phyloP scores from a whole-genome alignment of 1,284 basidiomycete species.

The Ustilago esculenta region DNA sequence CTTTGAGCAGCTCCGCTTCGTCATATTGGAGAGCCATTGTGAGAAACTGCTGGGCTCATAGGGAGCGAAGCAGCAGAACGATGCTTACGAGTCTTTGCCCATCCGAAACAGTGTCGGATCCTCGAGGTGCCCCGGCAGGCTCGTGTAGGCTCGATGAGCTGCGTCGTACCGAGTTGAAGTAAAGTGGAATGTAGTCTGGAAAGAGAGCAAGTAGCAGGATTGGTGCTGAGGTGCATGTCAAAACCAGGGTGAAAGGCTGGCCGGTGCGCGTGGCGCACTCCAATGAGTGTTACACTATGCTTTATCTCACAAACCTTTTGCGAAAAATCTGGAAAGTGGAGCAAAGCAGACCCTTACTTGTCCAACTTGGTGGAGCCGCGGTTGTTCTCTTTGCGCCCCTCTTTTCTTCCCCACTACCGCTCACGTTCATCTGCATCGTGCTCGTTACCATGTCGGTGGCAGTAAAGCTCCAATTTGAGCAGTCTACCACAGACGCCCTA shows the following conservation, averaged over 20 bases:
- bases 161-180: too few relatives aligned
- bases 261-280: constrained; percentile 15
- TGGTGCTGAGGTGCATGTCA: constrained; percentile 7
- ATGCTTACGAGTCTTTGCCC: background rate
- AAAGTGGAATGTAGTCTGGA: too few relatives aligned
- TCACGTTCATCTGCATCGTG: background rate
- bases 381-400: background rate
- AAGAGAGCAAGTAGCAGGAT: too few relatives aligned
- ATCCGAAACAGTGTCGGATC: background rate
- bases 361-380: background rate
- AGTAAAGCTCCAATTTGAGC: constrained; percentile 38
- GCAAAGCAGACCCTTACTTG: background rate
- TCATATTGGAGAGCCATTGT: constrained; percentile 54
- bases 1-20: constrained; percentile 66
- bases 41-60: background rate
- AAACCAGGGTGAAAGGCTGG: constrained; percentile 4
- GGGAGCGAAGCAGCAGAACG: background rate
- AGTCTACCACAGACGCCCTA: constrained; percentile 30
- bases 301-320: too few relatives aligned
- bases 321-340: constrained; percentile 7
- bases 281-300: too few relatives aligned
- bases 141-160: too few relatives aligned
- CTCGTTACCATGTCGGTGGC: constrained; percentile 27
- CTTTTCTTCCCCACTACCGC: background rate
- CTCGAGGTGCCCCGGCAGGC: too few relatives aligned